A percentile compares a stretch with the other conserved stretches of the same genome.
Evolutionary conservation across 169 alveolate genomes (phyloP).

Genomic region (Eimeria maxima): DNA sequence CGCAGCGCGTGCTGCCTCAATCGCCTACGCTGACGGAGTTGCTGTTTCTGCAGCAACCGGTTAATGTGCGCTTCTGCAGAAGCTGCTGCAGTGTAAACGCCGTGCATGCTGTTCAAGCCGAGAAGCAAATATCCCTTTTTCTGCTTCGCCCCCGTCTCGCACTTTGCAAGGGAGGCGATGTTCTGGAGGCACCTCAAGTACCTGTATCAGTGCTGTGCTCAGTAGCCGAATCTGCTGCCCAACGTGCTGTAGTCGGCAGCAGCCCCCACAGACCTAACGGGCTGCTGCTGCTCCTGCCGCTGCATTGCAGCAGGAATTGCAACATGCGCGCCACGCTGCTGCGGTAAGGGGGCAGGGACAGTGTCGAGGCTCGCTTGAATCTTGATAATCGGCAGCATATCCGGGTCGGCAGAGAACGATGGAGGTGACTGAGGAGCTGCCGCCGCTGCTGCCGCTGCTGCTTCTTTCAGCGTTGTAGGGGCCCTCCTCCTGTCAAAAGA

Average conservation of each 20-base stretch:
- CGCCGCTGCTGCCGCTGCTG: constrained; percentile 37
- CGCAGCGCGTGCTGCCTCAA: neutral
- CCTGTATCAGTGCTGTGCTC: neutral
- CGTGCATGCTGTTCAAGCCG: neutral
- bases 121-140: neutral
- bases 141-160: neutral
- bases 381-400: constrained; percentile 58
- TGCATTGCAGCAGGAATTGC: constrained; percentile 81
- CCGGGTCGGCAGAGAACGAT: constrained; percentile 69
- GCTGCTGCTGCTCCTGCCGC: constrained; percentile 67
- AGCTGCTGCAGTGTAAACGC: neutral
- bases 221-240: constrained; percentile 72
- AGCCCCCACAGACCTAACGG: constrained; percentile 47
- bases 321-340: constrained; percentile 79
- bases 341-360: constrained; percentile 81
- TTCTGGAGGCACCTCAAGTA: neutral
- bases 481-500: constrained; percentile 52
- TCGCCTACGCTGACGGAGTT: neutral
- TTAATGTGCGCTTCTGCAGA: neutral
- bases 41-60: neutral
- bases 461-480: neutral
- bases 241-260: constrained; percentile 31
- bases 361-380: constrained; percentile 79
- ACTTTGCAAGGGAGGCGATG: neutral
- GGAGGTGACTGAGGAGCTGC: constrained; percentile 46